Conservation (phyloP, 2,329 filamentous ascomycete species). For the Rhexocercosporidium sp. region DNA sequence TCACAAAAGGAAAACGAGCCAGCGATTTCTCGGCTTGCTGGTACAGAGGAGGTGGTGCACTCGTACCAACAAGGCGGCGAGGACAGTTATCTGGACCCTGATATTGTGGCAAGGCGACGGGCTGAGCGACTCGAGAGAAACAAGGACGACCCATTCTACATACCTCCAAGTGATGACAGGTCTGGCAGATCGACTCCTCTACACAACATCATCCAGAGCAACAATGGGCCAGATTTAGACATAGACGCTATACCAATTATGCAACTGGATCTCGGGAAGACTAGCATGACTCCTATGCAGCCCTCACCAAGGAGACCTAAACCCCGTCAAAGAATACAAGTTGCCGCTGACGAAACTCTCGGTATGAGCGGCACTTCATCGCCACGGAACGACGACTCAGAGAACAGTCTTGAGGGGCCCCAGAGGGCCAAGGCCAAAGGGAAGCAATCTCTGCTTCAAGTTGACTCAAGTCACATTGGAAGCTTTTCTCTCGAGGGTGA, state of each 20-base stretch:
- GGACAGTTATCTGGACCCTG: conserved; percentile 72
- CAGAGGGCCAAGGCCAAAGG: conserved; percentile 57
- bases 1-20: conserved; percentile 55
- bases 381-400: conserved; percentile 57
- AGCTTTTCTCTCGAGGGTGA: conserved; percentile 70
- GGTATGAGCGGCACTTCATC: conserved; percentile 57
- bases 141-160: conserved; percentile 95
- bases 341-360: conserved; percentile 77
- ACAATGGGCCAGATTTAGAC: conserved; percentile 80
- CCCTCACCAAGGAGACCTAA: conserved; percentile 45
- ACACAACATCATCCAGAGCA: conserved; percentile 74
- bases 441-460: conserved; percentile 74
- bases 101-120: conserved; percentile 75
- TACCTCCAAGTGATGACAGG: conserved; percentile 58
- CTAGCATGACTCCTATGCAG: conserved; percentile 37
- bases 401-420: conserved; percentile 54
- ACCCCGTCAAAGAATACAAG: conserved; percentile 64
- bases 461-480: conserved; percentile 84
- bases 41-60: conserved; percentile 50
- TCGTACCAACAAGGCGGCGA: conserved; percentile 66
- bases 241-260: conserved; percentile 97
- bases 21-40: conserved; percentile 57
- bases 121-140: conserved; percentile 82
- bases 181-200: conserved; percentile 76
- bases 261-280: conserved; percentile 77